A percentile compares a stretch with the other conserved stretches of the same genome.
These are phyloP conservation scores for Phytophthora crassamura DNA, from an alignment of 352 stramenopile species.

Conservation along the genomic window DNA sequence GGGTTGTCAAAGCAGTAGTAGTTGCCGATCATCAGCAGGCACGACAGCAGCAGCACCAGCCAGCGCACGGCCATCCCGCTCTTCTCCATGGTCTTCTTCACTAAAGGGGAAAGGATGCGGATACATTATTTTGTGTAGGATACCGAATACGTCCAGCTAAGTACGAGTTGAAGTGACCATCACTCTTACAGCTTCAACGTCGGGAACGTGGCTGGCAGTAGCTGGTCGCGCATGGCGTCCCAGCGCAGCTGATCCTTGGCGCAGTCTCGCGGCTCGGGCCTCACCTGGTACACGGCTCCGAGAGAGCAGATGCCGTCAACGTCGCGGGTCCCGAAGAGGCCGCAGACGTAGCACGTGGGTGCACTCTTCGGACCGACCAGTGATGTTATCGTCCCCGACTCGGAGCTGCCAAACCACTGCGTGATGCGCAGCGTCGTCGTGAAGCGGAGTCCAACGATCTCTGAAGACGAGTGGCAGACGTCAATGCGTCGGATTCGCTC, in stretches of 20 bases:
- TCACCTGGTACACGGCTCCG: too few relatives aligned
- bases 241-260: too few relatives aligned
- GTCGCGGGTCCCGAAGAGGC: neutral
- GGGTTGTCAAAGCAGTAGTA: slow-evolving; percentile 94
- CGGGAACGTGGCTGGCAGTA: too few relatives aligned
- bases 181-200: slow-evolving; percentile 9
- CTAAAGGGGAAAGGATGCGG: slow-evolving; percentile 6
- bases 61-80: slow-evolving; percentile 79
- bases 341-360: neutral
- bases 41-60: slow-evolving; percentile 89
- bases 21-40: slow-evolving; percentile 89
- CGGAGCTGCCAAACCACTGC: too few relatives aligned
- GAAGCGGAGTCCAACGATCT: too few relatives aligned
- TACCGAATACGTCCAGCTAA: slow-evolving; percentile 23
- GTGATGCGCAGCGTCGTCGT: too few relatives aligned
- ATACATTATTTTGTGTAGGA: slow-evolving; percentile 12
- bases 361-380: too few relatives aligned
- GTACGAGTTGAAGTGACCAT: slow-evolving; percentile 26
- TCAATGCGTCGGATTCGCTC: too few relatives aligned
- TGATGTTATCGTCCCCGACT: neutral
- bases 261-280: too few relatives aligned
- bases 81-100: slow-evolving; percentile 58
- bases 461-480: too few relatives aligned
- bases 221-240: too few relatives aligned
- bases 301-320: slow-evolving; percentile 7